phyloP scores from a whole-genome alignment of 768 basidiomycete species.

The Cyathus striatus region DNA sequence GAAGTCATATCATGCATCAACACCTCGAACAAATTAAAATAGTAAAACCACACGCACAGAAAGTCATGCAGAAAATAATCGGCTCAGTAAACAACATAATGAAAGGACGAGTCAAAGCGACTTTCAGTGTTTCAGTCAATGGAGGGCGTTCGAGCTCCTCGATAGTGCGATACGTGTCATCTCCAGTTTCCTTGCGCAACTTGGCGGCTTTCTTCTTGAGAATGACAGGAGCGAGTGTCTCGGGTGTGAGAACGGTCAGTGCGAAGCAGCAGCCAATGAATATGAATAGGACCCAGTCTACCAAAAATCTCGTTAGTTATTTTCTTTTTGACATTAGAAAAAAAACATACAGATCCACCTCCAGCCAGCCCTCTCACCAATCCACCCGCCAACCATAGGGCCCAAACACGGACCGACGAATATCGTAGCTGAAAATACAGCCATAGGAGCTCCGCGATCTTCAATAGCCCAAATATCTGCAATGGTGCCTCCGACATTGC shows the following conservation, averaged over 20 bases:
- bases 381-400: conserved; percentile 45
- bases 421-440: conserved; percentile 40
- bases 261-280: conserved; percentile 30
- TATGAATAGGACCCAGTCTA: conserved; percentile 39
- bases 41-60: conserved; percentile 20
- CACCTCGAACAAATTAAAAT: neutral
- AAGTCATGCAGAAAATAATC: conserved; percentile 36
- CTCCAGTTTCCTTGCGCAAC: conserved; percentile 34
- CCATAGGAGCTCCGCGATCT: conserved; percentile 40
- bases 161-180: conserved; percentile 25
- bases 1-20: neutral
- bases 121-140: conserved; percentile 24
- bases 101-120: conserved; percentile 33
- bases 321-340: neutral
- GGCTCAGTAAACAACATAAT: conserved; percentile 39
- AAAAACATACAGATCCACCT: conserved; percentile 28
- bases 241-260: conserved; percentile 38
- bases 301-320: neutral
- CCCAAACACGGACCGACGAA: conserved; percentile 46
- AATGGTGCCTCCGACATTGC: conserved; percentile 38
- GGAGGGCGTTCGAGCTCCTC: conserved; percentile 32
- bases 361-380: conserved; percentile 37
- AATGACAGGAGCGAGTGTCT: conserved; percentile 44
- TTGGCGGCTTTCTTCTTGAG: conserved; percentile 34
- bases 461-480: conserved; percentile 37